phyloP scores from a whole-genome alignment of 2,329 filamentous ascomycete genomes.

The Fusarium robinianum region DNA sequence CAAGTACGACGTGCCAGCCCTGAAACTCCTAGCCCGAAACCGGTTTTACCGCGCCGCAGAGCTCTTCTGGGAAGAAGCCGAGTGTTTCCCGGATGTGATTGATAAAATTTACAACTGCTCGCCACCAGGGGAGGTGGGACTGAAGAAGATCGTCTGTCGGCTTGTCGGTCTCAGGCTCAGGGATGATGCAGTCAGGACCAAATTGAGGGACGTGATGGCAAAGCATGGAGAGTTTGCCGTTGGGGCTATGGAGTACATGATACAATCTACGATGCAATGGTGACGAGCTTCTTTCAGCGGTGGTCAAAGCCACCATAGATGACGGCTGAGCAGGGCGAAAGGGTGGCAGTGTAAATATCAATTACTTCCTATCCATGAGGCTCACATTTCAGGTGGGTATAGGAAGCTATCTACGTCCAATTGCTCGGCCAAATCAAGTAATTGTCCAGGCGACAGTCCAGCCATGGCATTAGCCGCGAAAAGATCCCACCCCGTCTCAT shows the following conservation, averaged over 20 bases:
- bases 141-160: constrained; percentile 20
- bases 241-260: constrained; percentile 19
- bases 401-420: constrained; percentile 35
- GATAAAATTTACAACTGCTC: constrained; percentile 20
- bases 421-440: constrained; percentile 40
- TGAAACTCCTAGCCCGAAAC: constrained; percentile 37
- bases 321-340: too few relatives aligned
- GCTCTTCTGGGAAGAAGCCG: constrained; percentile 7
- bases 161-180: constrained; percentile 17
- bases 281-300: too few relatives aligned
- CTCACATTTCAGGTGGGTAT: constrained; percentile 28
- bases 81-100: constrained; percentile 11
- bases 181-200: neutral
- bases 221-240: constrained; percentile 21
- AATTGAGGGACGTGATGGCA: constrained; percentile 6
- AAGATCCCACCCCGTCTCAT: constrained; percentile 40
- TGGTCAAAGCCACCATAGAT: too few relatives aligned
- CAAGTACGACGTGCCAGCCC: constrained; percentile 42
- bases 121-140: neutral
- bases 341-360: too few relatives aligned
- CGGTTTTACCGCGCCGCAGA: constrained; percentile 37
- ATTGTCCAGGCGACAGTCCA: constrained; percentile 38
- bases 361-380: too few relatives aligned
- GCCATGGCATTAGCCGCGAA: constrained; percentile 40
- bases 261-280: too few relatives aligned